Base-by-base conservation (phyloP, 129 eudicot genomes). In the Mikania micrantha region DNA sequence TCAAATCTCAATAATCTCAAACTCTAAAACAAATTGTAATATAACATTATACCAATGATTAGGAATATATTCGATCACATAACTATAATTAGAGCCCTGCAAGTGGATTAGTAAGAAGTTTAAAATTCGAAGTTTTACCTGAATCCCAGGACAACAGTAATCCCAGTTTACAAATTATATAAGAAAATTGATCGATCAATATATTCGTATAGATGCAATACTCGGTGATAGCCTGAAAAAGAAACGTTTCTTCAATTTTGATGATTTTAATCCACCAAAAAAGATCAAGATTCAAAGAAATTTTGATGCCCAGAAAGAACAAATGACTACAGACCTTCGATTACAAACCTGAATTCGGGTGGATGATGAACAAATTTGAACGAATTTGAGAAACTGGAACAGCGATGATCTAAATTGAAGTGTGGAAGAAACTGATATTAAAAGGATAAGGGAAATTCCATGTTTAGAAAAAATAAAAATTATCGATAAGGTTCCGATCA, bases 291-390 rank as follows among this genome's bases (percentile, higher is more conserved):
- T 40, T 57, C 19, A 29, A 29, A 16, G n/a, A 58, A 19, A 57
- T 11, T 39, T 40, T 21, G 22, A 73, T 15, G 70, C 36, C 36
- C 6, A 31, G 27, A 7, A 21, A 42, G 36, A 64, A 27, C 4
- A 6, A 74, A 19, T 19, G 35, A 29, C 6, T 59, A 5, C 16
- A 25, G 38, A 16, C 5, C 41, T 9, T 28, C 3, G 32, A 44
- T 25, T 62, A 72, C 52, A 39, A 27, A 78, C 82, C 82, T 78
- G 74, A 60, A 72, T 34, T 71, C 16, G 31, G 45, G 5, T 57
- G 69, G 36, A 0, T 65, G 52, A 47, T 19, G 1, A 31, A 10
- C 22, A 41, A 9, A 42, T 50, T 52, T 41, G 22, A 11, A 21
- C n/a, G n/a, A 36, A 67, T 44, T 70, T n/a, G 48, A 54, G 32